Conservation (phyloP, 345 rosid genomes). For the Dimocarpus longan region DNA sequence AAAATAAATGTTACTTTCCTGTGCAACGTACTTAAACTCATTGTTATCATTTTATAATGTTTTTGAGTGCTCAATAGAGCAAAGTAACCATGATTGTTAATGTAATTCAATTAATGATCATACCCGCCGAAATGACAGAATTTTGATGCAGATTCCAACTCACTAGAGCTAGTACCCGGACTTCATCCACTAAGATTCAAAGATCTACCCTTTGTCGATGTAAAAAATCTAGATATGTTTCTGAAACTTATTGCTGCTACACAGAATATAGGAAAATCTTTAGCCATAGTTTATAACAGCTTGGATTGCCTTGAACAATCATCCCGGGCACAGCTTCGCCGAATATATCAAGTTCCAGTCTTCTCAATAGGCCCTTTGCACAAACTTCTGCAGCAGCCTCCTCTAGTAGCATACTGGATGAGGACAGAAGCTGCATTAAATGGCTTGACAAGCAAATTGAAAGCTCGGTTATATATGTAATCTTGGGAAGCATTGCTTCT, state of each 20-base stretch:
- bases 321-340: not conserved
- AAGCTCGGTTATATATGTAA: slow-evolving; percentile 28
- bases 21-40: slow-evolving; percentile 30
- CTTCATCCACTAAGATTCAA: slow-evolving; percentile 27
- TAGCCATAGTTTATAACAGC: slow-evolving; percentile 42
- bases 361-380: slow-evolving; percentile 38
- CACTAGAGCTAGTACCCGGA: slow-evolving; percentile 12
- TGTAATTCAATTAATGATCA: not conserved
- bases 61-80: too few relatives aligned
- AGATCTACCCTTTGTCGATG: slow-evolving; percentile 30
- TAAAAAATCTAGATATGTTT: slow-evolving; percentile 17
- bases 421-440: slow-evolving; percentile 19
- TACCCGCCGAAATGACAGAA: not conserved
- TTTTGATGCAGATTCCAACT: slow-evolving; percentile 10
- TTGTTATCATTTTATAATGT: not conserved
- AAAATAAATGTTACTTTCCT: slow-evolving; percentile 30
- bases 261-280: slow-evolving; percentile 20
- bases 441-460: slow-evolving; percentile 31
- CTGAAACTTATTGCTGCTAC: slow-evolving; percentile 15
- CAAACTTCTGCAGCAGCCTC: slow-evolving; percentile 17
- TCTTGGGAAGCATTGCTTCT: slow-evolving; percentile 25
- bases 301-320: slow-evolving; percentile 25
- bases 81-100: too few relatives aligned
- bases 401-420: slow-evolving; percentile 21
- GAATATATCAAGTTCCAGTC: slow-evolving; percentile 18